A percentile compares a stretch with the other conserved stretches of the same genome.
phyloP scores from a whole-genome alignment of 805 yeast species.

The Phaffomyces thermotolerans region DNA sequence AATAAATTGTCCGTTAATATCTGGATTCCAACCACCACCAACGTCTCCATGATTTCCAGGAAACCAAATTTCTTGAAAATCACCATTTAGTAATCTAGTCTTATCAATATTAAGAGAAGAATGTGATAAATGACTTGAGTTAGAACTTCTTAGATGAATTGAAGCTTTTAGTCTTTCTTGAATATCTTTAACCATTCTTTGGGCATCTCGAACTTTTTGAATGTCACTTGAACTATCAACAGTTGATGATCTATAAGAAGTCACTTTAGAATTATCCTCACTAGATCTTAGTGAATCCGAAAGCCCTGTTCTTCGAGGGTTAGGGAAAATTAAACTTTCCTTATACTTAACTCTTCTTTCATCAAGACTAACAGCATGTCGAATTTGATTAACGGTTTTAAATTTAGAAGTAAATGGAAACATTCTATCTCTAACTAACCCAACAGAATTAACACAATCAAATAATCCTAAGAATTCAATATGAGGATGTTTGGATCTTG shows the following conservation, averaged over 20 bases:
- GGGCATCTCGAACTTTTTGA: conserved; percentile 7
- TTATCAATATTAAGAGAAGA: conserved; percentile 16
- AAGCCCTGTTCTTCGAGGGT: conserved; percentile 22
- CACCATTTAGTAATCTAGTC: conserved; percentile 22
- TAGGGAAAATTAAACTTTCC: conserved; percentile 45
- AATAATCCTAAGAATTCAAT: conserved; percentile 60
- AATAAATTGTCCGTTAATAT: conserved; percentile 34
- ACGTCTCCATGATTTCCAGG: conserved; percentile 65
- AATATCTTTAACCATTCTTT: conserved; percentile 11
- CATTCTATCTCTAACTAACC: conserved; percentile 46
- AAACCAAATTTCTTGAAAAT: conserved; percentile 53
- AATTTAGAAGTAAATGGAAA: conserved; percentile 52
- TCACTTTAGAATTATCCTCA: not conserved
- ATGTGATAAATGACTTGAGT: conserved; percentile 1
- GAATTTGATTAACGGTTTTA: conserved; percentile 45
- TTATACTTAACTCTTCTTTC: conserved; percentile 60
- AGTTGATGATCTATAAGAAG: not conserved
- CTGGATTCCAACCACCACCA: conserved; percentile 61
- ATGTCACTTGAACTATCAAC: not conserved
- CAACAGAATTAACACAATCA: conserved; percentile 66
- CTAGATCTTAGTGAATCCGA: not conserved
- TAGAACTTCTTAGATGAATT: not conserved
- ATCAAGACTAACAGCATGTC: conserved; percentile 64
- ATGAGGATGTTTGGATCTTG: conserved; percentile 32
- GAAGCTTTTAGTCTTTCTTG: conserved; percentile 3